A percentile compares a stretch with the other conserved stretches of the same genome.
Conservation (phyloP, 495 filamentous ascomycete genomes). For the Haplographium delicatum region DNA sequence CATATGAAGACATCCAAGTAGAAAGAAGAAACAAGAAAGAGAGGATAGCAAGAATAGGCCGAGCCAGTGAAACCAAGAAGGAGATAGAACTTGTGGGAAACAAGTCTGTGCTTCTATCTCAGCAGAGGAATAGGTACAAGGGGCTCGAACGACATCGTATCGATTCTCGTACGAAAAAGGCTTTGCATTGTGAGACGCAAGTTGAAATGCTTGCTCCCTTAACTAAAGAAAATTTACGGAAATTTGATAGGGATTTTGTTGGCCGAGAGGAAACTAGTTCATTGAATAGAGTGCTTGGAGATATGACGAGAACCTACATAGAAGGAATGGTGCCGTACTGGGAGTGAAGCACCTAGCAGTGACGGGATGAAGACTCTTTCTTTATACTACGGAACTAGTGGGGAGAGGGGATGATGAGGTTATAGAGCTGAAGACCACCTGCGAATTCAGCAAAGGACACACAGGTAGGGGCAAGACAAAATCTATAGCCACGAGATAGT, state of each 20-base stretch:
- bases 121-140: no score
- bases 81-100: no score
- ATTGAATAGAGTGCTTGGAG: background rate
- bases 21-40: no score
- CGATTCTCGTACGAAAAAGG: no score
- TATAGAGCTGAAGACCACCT: background rate
- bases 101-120: no score
- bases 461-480: background rate
- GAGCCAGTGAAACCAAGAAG: no score
- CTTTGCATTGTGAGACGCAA: no score
- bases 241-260: background rate
- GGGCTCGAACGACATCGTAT: no score
- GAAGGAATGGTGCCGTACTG: background rate
- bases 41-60: no score
- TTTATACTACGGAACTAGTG: background rate
- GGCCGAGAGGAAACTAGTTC: background rate
- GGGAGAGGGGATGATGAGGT: background rate
- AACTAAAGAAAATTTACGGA: background rate
- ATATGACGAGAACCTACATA: constrained; percentile 7
- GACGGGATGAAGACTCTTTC: background rate
- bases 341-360: no score
- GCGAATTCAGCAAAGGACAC: background rate
- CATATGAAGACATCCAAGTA: no score
- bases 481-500: no score
- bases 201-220: background rate